Conservation (phyloP, 2,329 filamentous ascomycete species). For the Emmonsiellopsis sp. region DNA sequence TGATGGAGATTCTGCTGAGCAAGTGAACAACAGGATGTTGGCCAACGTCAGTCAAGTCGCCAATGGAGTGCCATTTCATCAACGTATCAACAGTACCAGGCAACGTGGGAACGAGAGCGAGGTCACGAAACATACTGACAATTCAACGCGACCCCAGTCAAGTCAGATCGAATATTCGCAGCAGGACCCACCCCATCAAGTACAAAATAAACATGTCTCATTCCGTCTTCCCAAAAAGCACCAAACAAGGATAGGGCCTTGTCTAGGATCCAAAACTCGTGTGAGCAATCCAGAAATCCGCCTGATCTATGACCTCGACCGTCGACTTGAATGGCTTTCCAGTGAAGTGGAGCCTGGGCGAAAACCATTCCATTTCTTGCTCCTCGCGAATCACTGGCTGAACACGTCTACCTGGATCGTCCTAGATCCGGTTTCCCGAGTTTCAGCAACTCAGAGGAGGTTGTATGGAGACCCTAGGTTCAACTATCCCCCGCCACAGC, state of each 20-base stretch:
- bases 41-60: too few species aligned
- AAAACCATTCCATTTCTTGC: slow-evolving; percentile 31
- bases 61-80: too few species aligned
- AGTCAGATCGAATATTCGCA: neutral
- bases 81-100: too few species aligned
- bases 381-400: slow-evolving; percentile 35
- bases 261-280: slow-evolving; percentile 3
- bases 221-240: neutral
- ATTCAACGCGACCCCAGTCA: neutral
- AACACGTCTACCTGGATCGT: slow-evolving; percentile 33
- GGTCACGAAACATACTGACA: neutral
- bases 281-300: slow-evolving; percentile 29
- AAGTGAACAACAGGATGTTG: too few species aligned
- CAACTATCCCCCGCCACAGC: slow-evolving; percentile 22
- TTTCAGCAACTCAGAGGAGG: slow-evolving; percentile 23
- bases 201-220: neutral
- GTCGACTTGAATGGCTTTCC: slow-evolving; percentile 30
- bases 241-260: neutral
- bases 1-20: too few species aligned
- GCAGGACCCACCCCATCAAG: neutral
- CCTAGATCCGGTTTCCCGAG: slow-evolving; percentile 29
- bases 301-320: slow-evolving; percentile 25
- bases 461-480: slow-evolving; percentile 28
- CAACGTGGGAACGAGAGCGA: too few species aligned
- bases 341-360: slow-evolving; percentile 30